Base-by-base conservation (phyloP, 495 filamentous ascomycete species). In the Patellaria atrata region DNA sequence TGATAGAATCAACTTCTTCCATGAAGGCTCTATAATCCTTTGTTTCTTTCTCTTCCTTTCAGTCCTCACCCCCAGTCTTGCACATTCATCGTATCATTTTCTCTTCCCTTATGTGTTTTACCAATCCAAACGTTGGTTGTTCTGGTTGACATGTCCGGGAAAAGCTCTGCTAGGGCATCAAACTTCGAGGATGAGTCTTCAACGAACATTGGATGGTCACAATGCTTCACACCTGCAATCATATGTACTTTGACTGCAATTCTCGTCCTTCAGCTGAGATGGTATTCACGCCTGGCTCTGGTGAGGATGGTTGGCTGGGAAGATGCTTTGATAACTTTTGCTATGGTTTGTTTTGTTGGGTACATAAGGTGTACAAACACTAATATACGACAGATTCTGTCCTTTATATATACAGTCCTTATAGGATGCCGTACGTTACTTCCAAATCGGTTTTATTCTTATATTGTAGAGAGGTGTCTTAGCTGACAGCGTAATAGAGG, bases 251-350 rank as follows among this genome's bases (percentile, higher is more conserved):
- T 5, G 12, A 34, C 32, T 12, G 35, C 16, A 28, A 40, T 29
- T 37, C 35, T 17, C 10, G 22, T 6, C 4, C 15, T 29, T 5
- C 3, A 10, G 4, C 3, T 39, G 24, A 30, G 52, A 44, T 53
- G 43, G 40, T 50, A 47, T 28, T 48, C 50, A 1, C 39, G 52
- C 18, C 29, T 37, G 17, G 30, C 18, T 13, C 14, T 55, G 9
- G 25, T 45, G 2, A 38, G 40, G 4, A 41, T 38, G 18, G 40
- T 41, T 3, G 50, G 51, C 19, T 35, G 33, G 19, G 51, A 54
- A 23, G 53, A 56, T 37, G 41, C 35, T 25, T 33, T 57, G 1
- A 44, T 55, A n/a, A 37, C 47, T 2, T 17, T 52, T 6, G 50
- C 53, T 4, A 17, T 47, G 30, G 53, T 45, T 14, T 22, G 38